phyloP scores from a whole-genome alignment of 768 basidiomycete species.

The Tephrocybe sp. region DNA sequence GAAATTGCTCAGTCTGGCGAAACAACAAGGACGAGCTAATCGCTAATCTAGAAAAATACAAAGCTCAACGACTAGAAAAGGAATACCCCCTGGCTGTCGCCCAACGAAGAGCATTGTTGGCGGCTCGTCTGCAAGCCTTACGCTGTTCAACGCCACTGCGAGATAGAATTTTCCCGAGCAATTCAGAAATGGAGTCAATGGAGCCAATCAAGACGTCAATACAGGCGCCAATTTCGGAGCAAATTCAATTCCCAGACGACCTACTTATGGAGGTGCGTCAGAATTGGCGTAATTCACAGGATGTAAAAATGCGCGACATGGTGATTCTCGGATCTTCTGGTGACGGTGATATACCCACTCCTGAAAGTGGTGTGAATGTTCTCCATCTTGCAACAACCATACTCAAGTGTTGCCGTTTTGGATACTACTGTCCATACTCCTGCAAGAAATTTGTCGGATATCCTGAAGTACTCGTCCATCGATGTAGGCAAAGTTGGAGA shows the following conservation, averaged over 20 bases:
- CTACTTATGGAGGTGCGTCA: neutral
- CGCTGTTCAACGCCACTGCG: neutral
- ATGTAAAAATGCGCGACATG: neutral
- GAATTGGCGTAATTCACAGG: neutral
- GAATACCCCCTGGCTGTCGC: neutral
- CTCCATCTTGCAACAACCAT: conserved; percentile 7
- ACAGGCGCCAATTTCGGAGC: neutral
- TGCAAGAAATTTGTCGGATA: neutral
- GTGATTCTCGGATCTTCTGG: neutral
- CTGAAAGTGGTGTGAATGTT: neutral
- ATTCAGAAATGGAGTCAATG: neutral
- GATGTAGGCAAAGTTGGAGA: neutral
- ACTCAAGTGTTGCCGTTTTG: conserved; percentile 1
- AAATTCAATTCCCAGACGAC: neutral
- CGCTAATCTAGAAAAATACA: neutral
- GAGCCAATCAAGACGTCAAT: neutral
- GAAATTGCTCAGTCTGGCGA: conserved; percentile 1
- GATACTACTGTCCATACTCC: no score
- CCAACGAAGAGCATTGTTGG: neutral
- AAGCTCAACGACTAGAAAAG: neutral
- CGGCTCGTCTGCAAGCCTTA: neutral
- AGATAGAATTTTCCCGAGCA: neutral
- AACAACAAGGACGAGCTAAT: conserved; percentile 4
- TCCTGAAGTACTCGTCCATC: conserved; percentile 4
- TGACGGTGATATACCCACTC: neutral